Base-by-base conservation (phyloP, 805 yeast species). In the Jamesozyma piceae region DNA sequence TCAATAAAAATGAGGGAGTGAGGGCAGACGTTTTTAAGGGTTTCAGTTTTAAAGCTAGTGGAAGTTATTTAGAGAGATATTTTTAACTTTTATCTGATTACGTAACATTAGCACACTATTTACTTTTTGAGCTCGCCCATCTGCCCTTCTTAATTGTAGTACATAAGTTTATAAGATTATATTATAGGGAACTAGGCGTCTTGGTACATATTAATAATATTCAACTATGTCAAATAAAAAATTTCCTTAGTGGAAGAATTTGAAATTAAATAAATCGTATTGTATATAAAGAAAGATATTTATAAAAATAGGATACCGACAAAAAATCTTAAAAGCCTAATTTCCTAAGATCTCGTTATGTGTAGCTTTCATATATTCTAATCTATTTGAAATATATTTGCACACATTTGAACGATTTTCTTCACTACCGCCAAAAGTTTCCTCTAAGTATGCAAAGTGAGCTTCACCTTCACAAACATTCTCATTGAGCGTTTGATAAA, bases 11-110 rank as follows among this genome's bases (percentile, higher is more conserved):
- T 17, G 27, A 17, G 17, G n/a, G n/a, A 17, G 24, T 10, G 4
- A 41, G 35, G 37, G 43, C 48, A 8, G 47, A 48, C 30, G 59
- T 58, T 10, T 65, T 65, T 48, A 53, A 63, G 35, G 69, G 69
- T 10, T 63, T 62, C 41, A 63, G 67, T 46, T 63, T 55, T 45
- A 60, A 57, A 21, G 67, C 67, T 9, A 62, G 63, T 41, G 49
- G 57, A 11, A 61, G 65, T 48, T 62, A 61, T 43, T 44, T 63
- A 33, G 67, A 62, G 24, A 55, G 58, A 42, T 55, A 63, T 49
- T 61, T 60, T 39, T 60, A 41, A 41, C 4, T 5, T n/a, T n/a
- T 14, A 29, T 11, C 32, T n/a, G n/a, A n/a, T n/a, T n/a, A n/a
- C n/a, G n/a, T n/a, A n/a, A n/a, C n/a, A n/a, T n/a, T n/a, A n/a